Percentiles rank a stretch among this genome's conserved stretches.
Evolutionary conservation across 805 yeast species (phyloP).

Genomic region (Ascoidea tarda): DNA sequence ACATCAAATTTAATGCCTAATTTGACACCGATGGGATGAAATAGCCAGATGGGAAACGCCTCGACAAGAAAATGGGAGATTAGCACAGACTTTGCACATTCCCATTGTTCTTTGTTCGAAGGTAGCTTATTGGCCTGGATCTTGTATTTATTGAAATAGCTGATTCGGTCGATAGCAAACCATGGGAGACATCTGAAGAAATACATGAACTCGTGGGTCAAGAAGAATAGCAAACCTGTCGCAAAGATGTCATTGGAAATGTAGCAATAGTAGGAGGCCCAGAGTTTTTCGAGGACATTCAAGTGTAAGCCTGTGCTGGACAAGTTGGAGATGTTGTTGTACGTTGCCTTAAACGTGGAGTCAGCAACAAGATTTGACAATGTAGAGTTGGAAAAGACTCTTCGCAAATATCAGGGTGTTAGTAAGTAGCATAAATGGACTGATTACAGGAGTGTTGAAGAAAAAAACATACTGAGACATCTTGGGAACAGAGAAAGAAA

Average conservation of each 20-base stretch:
- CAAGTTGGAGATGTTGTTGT: too few relatives aligned
- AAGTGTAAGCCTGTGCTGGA: conserved; percentile 13
- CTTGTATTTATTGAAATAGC: conserved; percentile 58
- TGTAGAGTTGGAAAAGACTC: too few relatives aligned
- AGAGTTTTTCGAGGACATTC: conserved; percentile 36
- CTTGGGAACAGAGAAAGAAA: too few relatives aligned
- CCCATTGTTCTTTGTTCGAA: conserved; percentile 58
- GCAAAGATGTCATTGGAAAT: conserved; percentile 62
- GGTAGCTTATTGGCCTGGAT: conserved; percentile 60
- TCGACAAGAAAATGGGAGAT: conserved; percentile 63
- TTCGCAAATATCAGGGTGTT: too few relatives aligned
- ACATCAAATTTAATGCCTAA: conserved; percentile 49
- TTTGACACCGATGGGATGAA: conserved; percentile 58
- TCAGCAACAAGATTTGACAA: too few relatives aligned
- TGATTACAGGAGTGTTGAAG: too few relatives aligned
- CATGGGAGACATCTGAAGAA: conserved; percentile 73
- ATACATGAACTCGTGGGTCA: conserved; percentile 56
- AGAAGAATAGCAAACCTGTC: conserved; percentile 55
- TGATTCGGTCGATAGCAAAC: conserved; percentile 55
- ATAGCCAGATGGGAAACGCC: conserved; percentile 73
- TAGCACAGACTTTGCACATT: conserved; percentile 56
- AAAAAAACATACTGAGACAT: too few relatives aligned
- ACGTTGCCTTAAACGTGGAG: too few relatives aligned
- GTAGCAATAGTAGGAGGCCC: conserved; percentile 61
- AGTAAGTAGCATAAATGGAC: too few relatives aligned